Evolutionary conservation across 345 rosid species (phyloP).

Genomic region (Dipteronia sinensis): DNA sequence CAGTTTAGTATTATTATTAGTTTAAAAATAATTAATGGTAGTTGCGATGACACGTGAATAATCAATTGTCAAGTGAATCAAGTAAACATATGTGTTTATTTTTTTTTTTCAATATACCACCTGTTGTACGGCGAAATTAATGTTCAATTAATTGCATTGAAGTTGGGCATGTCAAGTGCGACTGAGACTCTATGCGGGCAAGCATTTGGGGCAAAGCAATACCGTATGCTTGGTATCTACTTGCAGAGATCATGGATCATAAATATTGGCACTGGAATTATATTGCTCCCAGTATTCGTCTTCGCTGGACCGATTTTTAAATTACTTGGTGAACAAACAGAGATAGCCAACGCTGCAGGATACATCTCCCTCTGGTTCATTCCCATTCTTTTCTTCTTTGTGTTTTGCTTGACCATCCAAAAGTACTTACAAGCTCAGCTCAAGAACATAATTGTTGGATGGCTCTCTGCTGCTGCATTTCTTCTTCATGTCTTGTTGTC

Average conservation of each 20-base stretch:
- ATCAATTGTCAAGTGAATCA: no score
- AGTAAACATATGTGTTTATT: no score
- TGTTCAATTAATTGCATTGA: neutral
- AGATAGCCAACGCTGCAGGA: conserved; percentile 9
- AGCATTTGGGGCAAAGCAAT: conserved; percentile 24
- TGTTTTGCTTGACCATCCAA: conserved; percentile 22
- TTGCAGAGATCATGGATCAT: conserved; percentile 20
- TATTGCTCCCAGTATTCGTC: conserved; percentile 3
- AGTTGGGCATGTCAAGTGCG: conserved; percentile 25
- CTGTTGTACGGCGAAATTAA: no score
- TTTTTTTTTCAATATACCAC: no score
- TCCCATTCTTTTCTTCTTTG: conserved; percentile 8
- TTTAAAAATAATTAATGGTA: no score
- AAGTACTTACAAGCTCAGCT: conserved; percentile 46
- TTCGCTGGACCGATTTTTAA: conserved; percentile 3
- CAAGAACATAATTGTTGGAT: conserved; percentile 34
- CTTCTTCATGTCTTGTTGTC: conserved; percentile 32
- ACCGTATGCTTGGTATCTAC: conserved; percentile 23
- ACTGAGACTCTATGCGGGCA: conserved; percentile 24
- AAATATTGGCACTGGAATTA: neutral
- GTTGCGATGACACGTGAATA: no score
- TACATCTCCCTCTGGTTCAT: conserved; percentile 14
- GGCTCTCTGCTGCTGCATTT: conserved; percentile 29
- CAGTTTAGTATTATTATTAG: no score
- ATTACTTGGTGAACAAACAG: conserved; percentile 1